Evolutionary conservation across 1,284 basidiomycete species (phyloP), one percentile per base, ranked within the genome.

Genomic region (Marasmius sp.): DNA sequence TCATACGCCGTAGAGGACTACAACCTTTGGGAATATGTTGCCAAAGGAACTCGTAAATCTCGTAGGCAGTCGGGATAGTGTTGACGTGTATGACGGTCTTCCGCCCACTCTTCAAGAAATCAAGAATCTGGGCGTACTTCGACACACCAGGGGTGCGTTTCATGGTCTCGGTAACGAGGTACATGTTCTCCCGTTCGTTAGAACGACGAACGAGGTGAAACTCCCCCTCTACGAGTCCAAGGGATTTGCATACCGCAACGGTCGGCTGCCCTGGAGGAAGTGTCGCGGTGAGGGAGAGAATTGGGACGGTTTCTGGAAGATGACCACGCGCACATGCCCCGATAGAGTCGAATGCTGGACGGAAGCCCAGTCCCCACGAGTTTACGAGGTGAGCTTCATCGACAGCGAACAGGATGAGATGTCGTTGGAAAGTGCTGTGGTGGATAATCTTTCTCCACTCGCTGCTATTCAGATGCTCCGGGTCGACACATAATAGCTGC

Each of bases 261-360:
- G 45, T 51, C 3, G 39, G 12, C 1, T 37, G 7, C 1, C 64
- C 64, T 14, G 64, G 60, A 33, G 53, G 49, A 0, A 61, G 10
- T 1, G 64, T 66, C 2, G 64, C 62, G 0, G 62, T 57, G 20
- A 61, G 39, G 2, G 48, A 59, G 11, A 61, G 34, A 9, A 59
- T 47, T 10, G 64, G 61, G 2, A 51, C 22, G n/a, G n/a, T 14
- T 8, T 52, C 50, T 0, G 62, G 62, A 3, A 66, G 54, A 0
- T 50, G 59, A 27, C 60, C 60, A 43, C 57, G 51, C 5, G 61
- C 45, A 41, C 61, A 61, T 14, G 5, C 5, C 1, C 64, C 62
- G 22, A 65, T 61, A 18, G 43, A 48, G 9, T 38, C 43, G 36
- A 63, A 65, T n/a, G n/a, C n/a, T n/a, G n/a, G n/a, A n/a, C n/a